Base-by-base conservation (phyloP, 164 flowering plant species). In the Nelumbo lutea region DNA sequence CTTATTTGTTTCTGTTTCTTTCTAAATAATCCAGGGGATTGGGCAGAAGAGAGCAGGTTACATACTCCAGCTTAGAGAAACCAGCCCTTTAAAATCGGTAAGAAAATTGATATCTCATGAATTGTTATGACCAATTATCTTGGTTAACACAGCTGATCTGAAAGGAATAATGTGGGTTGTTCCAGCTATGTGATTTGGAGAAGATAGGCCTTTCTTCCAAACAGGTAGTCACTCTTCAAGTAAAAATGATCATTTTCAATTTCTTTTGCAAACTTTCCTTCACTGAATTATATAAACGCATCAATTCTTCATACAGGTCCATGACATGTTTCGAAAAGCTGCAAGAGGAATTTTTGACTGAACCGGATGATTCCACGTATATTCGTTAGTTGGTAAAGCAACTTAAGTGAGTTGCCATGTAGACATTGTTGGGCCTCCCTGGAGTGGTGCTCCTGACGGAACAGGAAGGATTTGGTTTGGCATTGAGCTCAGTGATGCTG, bases 171-270 rank as follows among this genome's bases (percentile, higher is more conserved):
- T 64, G 65, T 67, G 68, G 70, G 70, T 55, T 65, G 8, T 55
- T 84, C 73, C 90, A 94, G 98, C 75, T 94, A 42, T 82, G 67
- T 70, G 96, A 91, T 74, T 73, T 94, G 80, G 87, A 90, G 86
- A 90, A 91, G 76, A 81, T 88, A 53, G 97, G 98, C 62, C 85
- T 94, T 64, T 88, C 98, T 14, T 83, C 86, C 42, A 94, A 90
- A 77, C 96, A 94, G 90, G 96, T 90, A 76, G 53, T 57, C 9
- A 7, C 50, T 45, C 8, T 27, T 4, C 4, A 13, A 44, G 13
- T 9, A 11, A 53, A 62, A 41, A 11, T 2, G 4, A 11, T 27
- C 61, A 10, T 55, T 40, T 41, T 43, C 8, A 61, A 39, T 9
- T 52, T 39, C 5, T 14, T 9, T 14, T 50, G 42, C 64, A 8